Evolutionary conservation across 495 filamentous ascomycete genomes (phyloP).

Genomic region (Pseudoneurospora amorphoporcata): DNA sequence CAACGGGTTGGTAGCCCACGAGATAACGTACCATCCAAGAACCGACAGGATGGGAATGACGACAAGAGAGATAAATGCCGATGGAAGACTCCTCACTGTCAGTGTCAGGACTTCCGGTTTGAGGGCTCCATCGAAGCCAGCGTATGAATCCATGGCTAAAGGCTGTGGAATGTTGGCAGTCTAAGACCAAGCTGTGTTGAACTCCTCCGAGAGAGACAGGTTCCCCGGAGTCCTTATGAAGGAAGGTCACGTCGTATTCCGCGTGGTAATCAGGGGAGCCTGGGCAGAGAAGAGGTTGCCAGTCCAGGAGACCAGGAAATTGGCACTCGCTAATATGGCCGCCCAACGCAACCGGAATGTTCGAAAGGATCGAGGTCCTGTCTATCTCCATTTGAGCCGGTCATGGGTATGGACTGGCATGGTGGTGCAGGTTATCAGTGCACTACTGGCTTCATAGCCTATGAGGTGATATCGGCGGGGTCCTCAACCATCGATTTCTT

Average conservation of each 20-base stretch:
- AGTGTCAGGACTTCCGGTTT: neutral
- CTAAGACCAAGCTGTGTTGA: neutral
- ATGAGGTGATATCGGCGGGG: neutral
- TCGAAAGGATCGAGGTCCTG: neutral
- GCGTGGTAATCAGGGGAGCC: neutral
- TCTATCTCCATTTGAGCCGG: neutral
- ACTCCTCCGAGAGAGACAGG: neutral
- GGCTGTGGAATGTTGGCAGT: neutral
- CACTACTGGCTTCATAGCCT: neutral
- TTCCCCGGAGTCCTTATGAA: neutral
- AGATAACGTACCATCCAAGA: neutral
- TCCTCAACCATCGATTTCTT: neutral
- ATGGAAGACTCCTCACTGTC: neutral
- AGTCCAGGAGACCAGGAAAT: neutral
- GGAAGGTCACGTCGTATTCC: neutral
- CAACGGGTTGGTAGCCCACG: slow-evolving; percentile 3
- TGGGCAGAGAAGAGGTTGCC: neutral
- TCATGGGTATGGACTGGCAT: neutral
- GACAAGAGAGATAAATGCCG: neutral
- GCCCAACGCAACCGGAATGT: neutral
- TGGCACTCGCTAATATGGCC: neutral
- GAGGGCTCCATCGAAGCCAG: neutral
- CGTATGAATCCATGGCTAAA: neutral
- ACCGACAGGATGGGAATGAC: neutral
- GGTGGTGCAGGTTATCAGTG: neutral